phyloP scores from a whole-genome alignment of 2,329 filamentous ascomycete genomes.

The Tolypocladium cylindrosporum region DNA sequence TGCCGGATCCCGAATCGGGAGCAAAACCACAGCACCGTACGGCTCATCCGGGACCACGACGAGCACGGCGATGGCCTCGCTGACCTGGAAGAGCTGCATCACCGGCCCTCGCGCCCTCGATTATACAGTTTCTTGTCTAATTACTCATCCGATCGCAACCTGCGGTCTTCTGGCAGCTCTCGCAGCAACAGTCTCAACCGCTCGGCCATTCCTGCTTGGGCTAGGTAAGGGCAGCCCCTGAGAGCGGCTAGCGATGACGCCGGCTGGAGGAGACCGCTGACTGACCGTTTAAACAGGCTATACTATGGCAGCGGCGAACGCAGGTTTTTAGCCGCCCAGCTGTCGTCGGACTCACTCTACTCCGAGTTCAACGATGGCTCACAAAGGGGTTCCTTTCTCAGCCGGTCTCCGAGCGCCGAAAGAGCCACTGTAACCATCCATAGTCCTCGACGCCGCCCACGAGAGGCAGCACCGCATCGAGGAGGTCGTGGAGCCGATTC shows the following conservation, averaged over 20 bases:
- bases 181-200: slow-evolving; percentile 34
- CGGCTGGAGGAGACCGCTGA: neutral
- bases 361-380: slow-evolving; percentile 39
- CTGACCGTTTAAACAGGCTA: slow-evolving; percentile 29
- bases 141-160: slow-evolving; percentile 38
- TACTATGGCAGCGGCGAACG: slow-evolving; percentile 63
- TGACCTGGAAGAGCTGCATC: slow-evolving; percentile 43
- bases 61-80: slow-evolving; percentile 55
- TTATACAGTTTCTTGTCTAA: slow-evolving; percentile 41
- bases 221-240: slow-evolving; percentile 26
- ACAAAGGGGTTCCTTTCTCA: slow-evolving; percentile 32
- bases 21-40: slow-evolving; percentile 23
- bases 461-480: slow-evolving; percentile 19
- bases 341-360: slow-evolving; percentile 34
- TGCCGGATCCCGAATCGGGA: slow-evolving; percentile 26
- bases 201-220: slow-evolving; percentile 42
- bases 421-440: slow-evolving; percentile 34
- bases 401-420: slow-evolving; percentile 40
- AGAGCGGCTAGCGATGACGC: neutral
- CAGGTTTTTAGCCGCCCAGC: slow-evolving; percentile 35
- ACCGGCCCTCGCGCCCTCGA: slow-evolving; percentile 42
- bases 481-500: neutral
- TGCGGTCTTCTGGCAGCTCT: slow-evolving; percentile 42
- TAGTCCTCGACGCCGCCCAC: slow-evolving; percentile 33
- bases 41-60: slow-evolving; percentile 46